phyloP scores from a whole-genome alignment of 331 rosid species.

The Saraca asoca region DNA sequence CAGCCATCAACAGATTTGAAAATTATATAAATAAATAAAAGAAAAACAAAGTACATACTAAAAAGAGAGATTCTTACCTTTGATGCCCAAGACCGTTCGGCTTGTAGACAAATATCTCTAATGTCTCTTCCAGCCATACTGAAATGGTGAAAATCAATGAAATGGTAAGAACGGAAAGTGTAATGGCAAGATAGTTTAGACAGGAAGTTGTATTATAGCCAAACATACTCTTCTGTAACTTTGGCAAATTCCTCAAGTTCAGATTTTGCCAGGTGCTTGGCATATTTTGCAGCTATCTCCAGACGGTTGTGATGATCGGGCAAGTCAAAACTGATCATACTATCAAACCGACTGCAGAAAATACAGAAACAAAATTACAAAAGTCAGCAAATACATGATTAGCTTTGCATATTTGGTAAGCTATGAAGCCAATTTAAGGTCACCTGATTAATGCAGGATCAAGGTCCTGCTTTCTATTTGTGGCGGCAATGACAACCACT shows the following conservation, averaged over 20 bases:
- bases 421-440: constrained; percentile 11
- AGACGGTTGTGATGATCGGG: constrained; percentile 78
- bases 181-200: neutral
- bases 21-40: too few relatives aligned
- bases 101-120: constrained; percentile 83
- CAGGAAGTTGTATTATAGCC: neutral
- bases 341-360: constrained; percentile 64
- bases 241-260: constrained; percentile 76
- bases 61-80: constrained; percentile 50
- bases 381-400: neutral
- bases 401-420: constrained; percentile 5
- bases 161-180: too few relatives aligned
- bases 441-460: constrained; percentile 89
- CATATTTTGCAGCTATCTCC: constrained; percentile 83
- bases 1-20: constrained; percentile 13
- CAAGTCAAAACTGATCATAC: constrained; percentile 63
- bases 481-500: constrained; percentile 91
- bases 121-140: constrained; percentile 98
- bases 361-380: neutral
- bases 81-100: constrained; percentile 93
- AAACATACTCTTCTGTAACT: constrained; percentile 73
- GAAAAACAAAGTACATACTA: too few relatives aligned
- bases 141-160: constrained; percentile 29
- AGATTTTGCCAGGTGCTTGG: constrained; percentile 70
- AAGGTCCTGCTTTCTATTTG: constrained; percentile 94